These are phyloP conservation scores for Fraxinus quadrangulata DNA, from an alignment of 257 asterid species.

Conservation along the genomic window DNA sequence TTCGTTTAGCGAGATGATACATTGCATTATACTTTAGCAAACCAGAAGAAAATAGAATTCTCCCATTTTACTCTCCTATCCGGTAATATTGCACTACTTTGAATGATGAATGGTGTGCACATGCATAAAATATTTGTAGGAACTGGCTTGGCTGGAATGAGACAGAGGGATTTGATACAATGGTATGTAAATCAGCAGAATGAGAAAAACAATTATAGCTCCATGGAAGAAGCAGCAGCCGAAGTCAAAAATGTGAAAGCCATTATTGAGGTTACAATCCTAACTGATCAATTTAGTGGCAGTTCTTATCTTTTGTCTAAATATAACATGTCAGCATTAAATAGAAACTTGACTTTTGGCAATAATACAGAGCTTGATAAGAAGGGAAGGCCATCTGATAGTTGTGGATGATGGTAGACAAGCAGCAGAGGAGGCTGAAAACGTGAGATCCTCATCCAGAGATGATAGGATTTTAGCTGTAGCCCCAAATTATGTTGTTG, in stretches of 20 bases:
- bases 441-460: constrained; percentile 55
- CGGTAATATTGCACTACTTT: background rate
- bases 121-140: constrained; percentile 34
- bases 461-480: constrained; percentile 80
- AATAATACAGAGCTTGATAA: constrained; percentile 69
- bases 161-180: constrained; percentile 83
- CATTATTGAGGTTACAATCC: constrained; percentile 68
- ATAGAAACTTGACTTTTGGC: background rate
- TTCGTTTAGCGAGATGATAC: background rate
- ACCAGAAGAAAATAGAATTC: background rate
- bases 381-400: constrained; percentile 85
- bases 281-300: background rate
- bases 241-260: constrained; percentile 80
- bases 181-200: constrained; percentile 89
- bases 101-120: background rate
- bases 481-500: constrained; percentile 85
- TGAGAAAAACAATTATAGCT: constrained; percentile 62
- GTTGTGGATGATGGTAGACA: constrained; percentile 83
- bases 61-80: background rate
- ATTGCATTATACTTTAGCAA: background rate
- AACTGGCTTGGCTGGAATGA: constrained; percentile 79
- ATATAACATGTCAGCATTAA: constrained; percentile 2
- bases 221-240: constrained; percentile 78
- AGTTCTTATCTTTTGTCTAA: background rate
- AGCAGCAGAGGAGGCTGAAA: constrained; percentile 53